A percentile compares a stretch with the other conserved stretches of the same genome.
phyloP scores from a whole-genome alignment of 2,329 filamentous ascomycete species.

The Hypoxylon sp. region DNA sequence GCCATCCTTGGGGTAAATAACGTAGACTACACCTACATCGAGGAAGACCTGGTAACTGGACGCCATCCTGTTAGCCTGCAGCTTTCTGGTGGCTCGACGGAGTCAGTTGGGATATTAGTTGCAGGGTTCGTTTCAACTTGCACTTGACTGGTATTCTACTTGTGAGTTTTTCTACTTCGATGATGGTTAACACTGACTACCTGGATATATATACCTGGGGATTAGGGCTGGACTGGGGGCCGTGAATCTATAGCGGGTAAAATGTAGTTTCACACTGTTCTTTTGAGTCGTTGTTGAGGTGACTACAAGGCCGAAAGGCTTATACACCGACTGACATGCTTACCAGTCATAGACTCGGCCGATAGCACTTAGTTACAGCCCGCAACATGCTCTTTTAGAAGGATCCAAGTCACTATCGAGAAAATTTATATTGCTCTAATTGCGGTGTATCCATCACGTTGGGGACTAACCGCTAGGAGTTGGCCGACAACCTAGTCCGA shows the following conservation, averaged over 20 bases:
- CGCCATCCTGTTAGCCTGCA: neutral
- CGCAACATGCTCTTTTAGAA: neutral
- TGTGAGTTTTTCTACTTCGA: neutral
- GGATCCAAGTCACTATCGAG: neutral
- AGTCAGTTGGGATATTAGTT: neutral
- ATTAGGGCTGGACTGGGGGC: neutral
- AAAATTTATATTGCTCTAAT: neutral
- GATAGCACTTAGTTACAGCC: neutral
- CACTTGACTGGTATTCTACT: neutral
- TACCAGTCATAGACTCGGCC: neutral
- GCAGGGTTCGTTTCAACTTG: neutral
- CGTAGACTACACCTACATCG: neutral
- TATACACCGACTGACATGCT: neutral
- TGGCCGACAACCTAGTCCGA: too few relatives aligned
- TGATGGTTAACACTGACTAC: neutral
- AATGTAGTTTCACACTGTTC: neutral
- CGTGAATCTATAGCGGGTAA: neutral
- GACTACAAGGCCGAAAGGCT: neutral
- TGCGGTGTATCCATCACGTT: too few relatives aligned
- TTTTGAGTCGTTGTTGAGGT: neutral
- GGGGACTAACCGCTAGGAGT: too few relatives aligned
- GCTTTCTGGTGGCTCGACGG: too few relatives aligned
- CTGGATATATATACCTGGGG: neutral
- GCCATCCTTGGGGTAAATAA: conserved; percentile 17
- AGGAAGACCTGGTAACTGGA: neutral